A percentile compares a stretch with the other conserved stretches of the same genome.
phyloP scores from a whole-genome alignment of 495 filamentous ascomycete genomes.

The Penicillium cataractarum region DNA sequence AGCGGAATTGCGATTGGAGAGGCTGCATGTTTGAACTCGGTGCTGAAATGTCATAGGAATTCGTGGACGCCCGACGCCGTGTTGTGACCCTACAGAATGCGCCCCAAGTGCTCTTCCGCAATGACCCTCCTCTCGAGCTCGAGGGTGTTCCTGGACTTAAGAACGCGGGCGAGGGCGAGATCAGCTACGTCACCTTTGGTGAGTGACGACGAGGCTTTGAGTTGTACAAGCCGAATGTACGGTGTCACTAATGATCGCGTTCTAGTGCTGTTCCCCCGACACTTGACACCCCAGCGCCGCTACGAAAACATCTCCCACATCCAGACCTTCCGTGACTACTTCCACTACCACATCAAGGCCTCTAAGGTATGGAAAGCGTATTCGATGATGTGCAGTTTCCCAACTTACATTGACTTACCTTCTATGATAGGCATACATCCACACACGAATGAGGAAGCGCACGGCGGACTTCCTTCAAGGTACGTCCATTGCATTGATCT shows the following conservation, averaged over 20 bases:
- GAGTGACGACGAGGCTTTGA: conserved; percentile 22
- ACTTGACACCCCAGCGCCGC: conserved; percentile 85
- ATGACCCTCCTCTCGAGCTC: conserved; percentile 91
- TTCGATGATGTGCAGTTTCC: background rate
- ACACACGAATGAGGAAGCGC: conserved; percentile 93
- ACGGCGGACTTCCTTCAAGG: conserved; percentile 98
- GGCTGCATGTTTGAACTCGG: background rate
- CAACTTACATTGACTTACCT: conserved; percentile 12
- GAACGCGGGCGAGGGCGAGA: conserved; percentile 70
- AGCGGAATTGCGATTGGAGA: background rate
- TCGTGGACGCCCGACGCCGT: conserved; percentile 91
- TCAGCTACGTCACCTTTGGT: conserved; percentile 99
- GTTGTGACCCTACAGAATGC: conserved; percentile 87
- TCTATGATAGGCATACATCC: conserved; percentile 79
- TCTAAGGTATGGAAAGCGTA: conserved; percentile 66
- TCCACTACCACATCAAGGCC: conserved; percentile 99
- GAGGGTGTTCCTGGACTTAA: conserved; percentile 81
- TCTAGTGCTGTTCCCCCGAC: conserved; percentile 91
- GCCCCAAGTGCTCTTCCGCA: conserved; percentile 95
- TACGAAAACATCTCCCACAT: conserved; percentile 97
- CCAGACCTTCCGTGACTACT: conserved; percentile 99
- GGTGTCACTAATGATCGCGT: conserved; percentile 11
- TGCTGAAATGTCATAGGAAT: conserved; percentile 61
- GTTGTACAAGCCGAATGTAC: background rate
- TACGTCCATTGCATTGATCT: conserved; percentile 37